Conservation (phyloP, 139 green algal genomes). For the Chlorokybus atmophyticus region DNA sequence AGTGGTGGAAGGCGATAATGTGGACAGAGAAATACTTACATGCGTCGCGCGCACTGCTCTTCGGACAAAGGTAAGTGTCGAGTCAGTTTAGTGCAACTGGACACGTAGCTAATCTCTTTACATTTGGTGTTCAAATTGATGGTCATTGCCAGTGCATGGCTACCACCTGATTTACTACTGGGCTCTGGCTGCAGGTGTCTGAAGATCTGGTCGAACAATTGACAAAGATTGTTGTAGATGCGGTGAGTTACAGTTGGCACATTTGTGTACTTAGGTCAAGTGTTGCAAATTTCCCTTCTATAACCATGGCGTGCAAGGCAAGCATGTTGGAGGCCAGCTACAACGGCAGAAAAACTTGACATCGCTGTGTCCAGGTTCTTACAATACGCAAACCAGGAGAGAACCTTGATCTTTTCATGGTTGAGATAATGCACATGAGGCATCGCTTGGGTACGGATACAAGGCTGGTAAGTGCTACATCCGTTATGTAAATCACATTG, state of each 20-base stretch:
- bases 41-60: slow-evolving; percentile 85
- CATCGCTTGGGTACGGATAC: slow-evolving; percentile 93
- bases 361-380: slow-evolving; percentile 30
- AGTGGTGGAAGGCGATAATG: slow-evolving; percentile 15
- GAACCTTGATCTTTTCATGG: slow-evolving; percentile 92
- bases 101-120: too few relatives aligned
- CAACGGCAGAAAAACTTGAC: too few relatives aligned
- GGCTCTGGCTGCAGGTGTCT: too few relatives aligned
- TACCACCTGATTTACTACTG: too few relatives aligned
- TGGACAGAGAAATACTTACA: slow-evolving; percentile 63
- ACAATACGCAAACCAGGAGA: slow-evolving; percentile 29
- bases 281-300: too few relatives aligned
- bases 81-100: too few relatives aligned
- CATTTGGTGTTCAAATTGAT: too few relatives aligned
- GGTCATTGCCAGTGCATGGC: too few relatives aligned
- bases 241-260: slow-evolving; percentile 17
- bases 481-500: too few relatives aligned
- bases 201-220: slow-evolving; percentile 36
- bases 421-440: slow-evolving; percentile 97
- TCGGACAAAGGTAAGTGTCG: slow-evolving; percentile 74
- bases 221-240: slow-evolving; percentile 34
- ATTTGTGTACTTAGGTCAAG: not conserved
- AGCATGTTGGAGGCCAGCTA: too few relatives aligned
- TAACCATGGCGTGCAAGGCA: too few relatives aligned
- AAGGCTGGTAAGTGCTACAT: slow-evolving; percentile 42